phyloP scores from a whole-genome alignment of 2,329 filamentous ascomycete species.

The Xylaria digitata region DNA sequence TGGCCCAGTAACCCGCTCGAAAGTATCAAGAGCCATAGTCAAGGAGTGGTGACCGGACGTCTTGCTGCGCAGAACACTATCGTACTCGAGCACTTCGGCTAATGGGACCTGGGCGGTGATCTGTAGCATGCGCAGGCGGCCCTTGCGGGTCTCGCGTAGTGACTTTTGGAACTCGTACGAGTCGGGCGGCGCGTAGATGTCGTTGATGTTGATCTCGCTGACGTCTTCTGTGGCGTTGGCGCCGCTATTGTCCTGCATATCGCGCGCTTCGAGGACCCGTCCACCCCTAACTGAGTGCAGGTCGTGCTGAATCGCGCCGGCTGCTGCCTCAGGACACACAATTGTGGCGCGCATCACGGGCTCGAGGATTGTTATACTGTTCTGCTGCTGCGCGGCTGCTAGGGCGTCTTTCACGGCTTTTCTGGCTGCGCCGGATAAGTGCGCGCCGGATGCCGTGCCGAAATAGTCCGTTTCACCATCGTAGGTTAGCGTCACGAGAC shows the following conservation, averaged over 20 bases:
- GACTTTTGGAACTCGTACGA: conserved; percentile 76
- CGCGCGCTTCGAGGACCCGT: conserved; percentile 77
- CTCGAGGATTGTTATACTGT: conserved; percentile 79
- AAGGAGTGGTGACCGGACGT: conserved; percentile 81
- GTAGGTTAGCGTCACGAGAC: conserved; percentile 75
- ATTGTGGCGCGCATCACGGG: conserved; percentile 94
- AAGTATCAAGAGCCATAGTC: conserved; percentile 69
- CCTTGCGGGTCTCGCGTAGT: conserved; percentile 61
- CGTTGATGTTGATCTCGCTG: conserved; percentile 71
- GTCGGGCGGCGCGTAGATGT: conserved; percentile 89
- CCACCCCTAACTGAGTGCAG: conserved; percentile 80
- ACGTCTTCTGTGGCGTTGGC: background rate
- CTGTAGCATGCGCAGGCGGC: conserved; percentile 63
- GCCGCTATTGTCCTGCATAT: conserved; percentile 63
- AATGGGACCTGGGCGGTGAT: conserved; percentile 90
- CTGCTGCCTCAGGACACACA: conserved; percentile 81
- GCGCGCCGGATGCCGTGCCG: conserved; percentile 70
- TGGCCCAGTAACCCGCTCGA: conserved; percentile 65
- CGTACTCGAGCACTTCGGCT: conserved; percentile 96
- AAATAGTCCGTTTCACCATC: conserved; percentile 74
- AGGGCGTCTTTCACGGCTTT: conserved; percentile 76
- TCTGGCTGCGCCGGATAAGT: conserved; percentile 73
- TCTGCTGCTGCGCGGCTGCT: conserved; percentile 65
- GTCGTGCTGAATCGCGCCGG: conserved; percentile 86
- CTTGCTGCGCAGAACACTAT: conserved; percentile 87